Percentiles rank a stretch among this genome's conserved stretches.
Conservation (phyloP, 192 early-diverging fungal species). For the Glomus cerebriforme region DNA sequence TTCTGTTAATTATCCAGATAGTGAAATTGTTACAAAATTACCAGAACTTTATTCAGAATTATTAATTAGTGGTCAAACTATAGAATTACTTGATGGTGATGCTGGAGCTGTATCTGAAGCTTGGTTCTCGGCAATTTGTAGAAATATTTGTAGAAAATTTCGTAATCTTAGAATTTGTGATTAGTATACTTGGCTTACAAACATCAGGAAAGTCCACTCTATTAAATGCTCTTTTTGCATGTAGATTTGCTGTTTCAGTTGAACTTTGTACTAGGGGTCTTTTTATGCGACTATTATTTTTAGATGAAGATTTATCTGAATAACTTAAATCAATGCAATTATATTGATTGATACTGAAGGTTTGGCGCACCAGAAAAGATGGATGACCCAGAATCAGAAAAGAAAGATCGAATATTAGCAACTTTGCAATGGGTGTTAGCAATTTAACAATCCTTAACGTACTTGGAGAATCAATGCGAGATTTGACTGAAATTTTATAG, state of each 20-base stretch:
- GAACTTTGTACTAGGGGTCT: conserved; percentile 25
- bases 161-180: conserved; percentile 22
- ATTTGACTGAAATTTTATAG: neutral
- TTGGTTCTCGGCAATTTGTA: conserved; percentile 18
- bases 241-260: conserved; percentile 29
- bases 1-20: neutral
- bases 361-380: conserved; percentile 17
- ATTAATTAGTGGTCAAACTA: conserved; percentile 24
- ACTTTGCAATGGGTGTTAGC: conserved; percentile 2
- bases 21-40: conserved; percentile 8
- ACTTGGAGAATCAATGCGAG: neutral
- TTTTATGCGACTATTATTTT: conserved; percentile 28
- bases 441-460: conserved; percentile 6
- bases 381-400: neutral
- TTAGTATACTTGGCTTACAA: conserved; percentile 30
- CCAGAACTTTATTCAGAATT: conserved; percentile 27
- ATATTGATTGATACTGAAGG: too few relatives aligned
- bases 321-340: conserved; percentile 23
- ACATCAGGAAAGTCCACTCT: conserved; percentile 31
- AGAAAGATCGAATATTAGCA: conserved; percentile 13
- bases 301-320: conserved; percentile 21
- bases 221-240: conserved; percentile 29
- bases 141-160: neutral
- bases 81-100: conserved; percentile 31
- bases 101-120: neutral